Evolutionary conservation across 2,329 filamentous ascomycete species (phyloP).

Genomic region (Tympanopsis confertula): DNA sequence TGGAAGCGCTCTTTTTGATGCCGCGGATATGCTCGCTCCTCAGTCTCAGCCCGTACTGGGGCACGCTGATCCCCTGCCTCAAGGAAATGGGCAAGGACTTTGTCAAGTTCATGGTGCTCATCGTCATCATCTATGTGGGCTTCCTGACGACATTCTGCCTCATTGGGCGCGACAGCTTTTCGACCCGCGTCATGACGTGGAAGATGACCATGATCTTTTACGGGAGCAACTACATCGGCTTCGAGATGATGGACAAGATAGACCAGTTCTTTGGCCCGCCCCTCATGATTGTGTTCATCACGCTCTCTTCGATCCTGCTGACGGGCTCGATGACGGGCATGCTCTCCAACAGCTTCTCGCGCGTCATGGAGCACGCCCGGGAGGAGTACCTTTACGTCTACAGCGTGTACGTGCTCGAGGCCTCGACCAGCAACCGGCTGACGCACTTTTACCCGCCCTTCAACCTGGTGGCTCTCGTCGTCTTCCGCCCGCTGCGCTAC

Average conservation of each 20-base stretch:
- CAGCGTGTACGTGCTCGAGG: slow-evolving; percentile 52
- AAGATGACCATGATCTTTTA: slow-evolving; percentile 50
- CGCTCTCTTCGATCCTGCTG: slow-evolving; percentile 65
- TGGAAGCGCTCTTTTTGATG: slow-evolving; percentile 83
- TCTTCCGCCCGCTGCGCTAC: slow-evolving; percentile 62
- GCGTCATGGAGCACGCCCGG: slow-evolving; percentile 48
- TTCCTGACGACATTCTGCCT: slow-evolving; percentile 54
- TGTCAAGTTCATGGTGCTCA: slow-evolving; percentile 51
- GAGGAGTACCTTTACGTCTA: slow-evolving; percentile 76
- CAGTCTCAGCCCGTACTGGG: slow-evolving; percentile 63
- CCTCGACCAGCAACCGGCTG: slow-evolving; percentile 56
- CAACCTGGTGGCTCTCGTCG: slow-evolving; percentile 62
- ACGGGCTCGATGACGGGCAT: slow-evolving; percentile 71
- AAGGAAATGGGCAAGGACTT: slow-evolving; percentile 65
- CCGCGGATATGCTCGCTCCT: slow-evolving; percentile 80
- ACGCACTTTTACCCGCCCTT: slow-evolving; percentile 62
- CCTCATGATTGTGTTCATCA: slow-evolving; percentile 63
- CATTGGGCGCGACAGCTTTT: slow-evolving; percentile 38
- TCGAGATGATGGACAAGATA: slow-evolving; percentile 47
- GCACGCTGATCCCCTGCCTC: slow-evolving; percentile 52
- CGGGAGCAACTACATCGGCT: slow-evolving; percentile 64
- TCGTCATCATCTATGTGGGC: slow-evolving; percentile 51
- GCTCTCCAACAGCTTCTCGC: slow-evolving; percentile 63
- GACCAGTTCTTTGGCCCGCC: slow-evolving; percentile 27
- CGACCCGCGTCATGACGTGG: slow-evolving; percentile 40